Conservation (phyloP, 2,329 filamentous ascomycete genomes). For the Colletotrichum simmondsii region DNA sequence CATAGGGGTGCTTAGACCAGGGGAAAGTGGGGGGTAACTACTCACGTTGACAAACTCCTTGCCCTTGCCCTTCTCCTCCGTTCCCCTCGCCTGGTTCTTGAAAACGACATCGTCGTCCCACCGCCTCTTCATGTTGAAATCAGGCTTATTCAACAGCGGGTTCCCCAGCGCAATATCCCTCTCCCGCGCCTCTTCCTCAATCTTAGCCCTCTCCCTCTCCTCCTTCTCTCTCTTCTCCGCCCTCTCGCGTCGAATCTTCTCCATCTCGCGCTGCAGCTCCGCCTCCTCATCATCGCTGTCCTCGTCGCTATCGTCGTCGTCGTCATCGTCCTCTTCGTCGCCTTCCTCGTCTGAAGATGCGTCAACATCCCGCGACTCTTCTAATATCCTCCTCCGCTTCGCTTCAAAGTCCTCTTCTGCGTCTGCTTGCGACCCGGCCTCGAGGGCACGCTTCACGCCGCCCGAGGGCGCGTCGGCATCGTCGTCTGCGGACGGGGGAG, state of each 20-base stretch:
- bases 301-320: conserved; percentile 65
- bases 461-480: conserved; percentile 50
- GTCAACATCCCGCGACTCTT: conserved; percentile 89
- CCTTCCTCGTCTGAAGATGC: conserved; percentile 77
- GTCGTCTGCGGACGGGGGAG: conserved; percentile 55
- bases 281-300: conserved; percentile 86
- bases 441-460: conserved; percentile 73
- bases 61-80: conserved; percentile 86
- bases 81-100: conserved; percentile 97
- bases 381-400: conserved; percentile 87
- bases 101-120: conserved; percentile 99
- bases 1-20: not conserved
- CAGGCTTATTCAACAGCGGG: conserved; percentile 86
- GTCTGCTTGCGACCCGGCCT: conserved; percentile 54
- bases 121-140: conserved; percentile 90
- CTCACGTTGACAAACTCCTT: conserved; percentile 97
- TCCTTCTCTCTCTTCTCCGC: conserved; percentile 79
- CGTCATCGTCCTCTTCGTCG: conserved; percentile 57
- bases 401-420: conserved; percentile 78
- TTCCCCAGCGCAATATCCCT: conserved; percentile 92
- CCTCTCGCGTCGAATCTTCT: conserved; percentile 90
- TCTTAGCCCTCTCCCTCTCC: conserved; percentile 66
- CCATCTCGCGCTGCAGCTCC: conserved; percentile 90
- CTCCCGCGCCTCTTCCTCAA: conserved; percentile 86
- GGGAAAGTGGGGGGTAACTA: conserved; percentile 37